phyloP scores from a whole-genome alignment of 2,329 filamentous ascomycete genomes.

The Arachnopeziza araneosa region DNA sequence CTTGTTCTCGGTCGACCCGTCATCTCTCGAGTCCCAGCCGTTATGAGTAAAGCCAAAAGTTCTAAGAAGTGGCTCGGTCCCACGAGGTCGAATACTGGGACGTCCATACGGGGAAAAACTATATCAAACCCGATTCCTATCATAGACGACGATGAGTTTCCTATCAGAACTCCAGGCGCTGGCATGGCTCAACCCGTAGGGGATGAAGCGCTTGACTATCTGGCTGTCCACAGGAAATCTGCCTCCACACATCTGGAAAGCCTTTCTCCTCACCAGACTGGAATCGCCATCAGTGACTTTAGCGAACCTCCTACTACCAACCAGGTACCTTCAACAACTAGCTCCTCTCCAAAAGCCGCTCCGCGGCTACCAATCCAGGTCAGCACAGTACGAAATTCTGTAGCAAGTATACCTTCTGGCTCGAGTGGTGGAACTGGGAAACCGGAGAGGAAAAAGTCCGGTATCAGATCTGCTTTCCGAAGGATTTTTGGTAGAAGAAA shows the following conservation, averaged over 20 bases:
- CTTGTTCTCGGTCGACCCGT: background rate
- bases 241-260: constrained; percentile 12
- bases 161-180: constrained; percentile 41
- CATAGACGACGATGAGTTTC: constrained; percentile 49
- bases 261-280: constrained; percentile 10
- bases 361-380: constrained; percentile 11
- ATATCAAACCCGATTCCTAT: constrained; percentile 48
- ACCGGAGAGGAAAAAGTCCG: constrained; percentile 52
- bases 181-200: constrained; percentile 32
- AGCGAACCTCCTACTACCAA: constrained; percentile 3
- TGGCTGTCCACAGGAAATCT: constrained; percentile 15
- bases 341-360: constrained; percentile 13
- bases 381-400: constrained; percentile 43
- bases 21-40: constrained; percentile 1
- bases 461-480: constrained; percentile 49
- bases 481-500: constrained; percentile 55
- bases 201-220: constrained; percentile 17
- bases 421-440: constrained; percentile 27
- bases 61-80: constrained; percentile 19
- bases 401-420: constrained; percentile 38
- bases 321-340: constrained; percentile 5
- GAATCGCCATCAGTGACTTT: constrained; percentile 10
- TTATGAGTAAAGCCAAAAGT: constrained; percentile 26
- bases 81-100: constrained; percentile 33
- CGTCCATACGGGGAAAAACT: constrained; percentile 49